Conservation (phyloP, 2,329 filamentous ascomycete species). For the Sarocladiaceae sp. region DNA sequence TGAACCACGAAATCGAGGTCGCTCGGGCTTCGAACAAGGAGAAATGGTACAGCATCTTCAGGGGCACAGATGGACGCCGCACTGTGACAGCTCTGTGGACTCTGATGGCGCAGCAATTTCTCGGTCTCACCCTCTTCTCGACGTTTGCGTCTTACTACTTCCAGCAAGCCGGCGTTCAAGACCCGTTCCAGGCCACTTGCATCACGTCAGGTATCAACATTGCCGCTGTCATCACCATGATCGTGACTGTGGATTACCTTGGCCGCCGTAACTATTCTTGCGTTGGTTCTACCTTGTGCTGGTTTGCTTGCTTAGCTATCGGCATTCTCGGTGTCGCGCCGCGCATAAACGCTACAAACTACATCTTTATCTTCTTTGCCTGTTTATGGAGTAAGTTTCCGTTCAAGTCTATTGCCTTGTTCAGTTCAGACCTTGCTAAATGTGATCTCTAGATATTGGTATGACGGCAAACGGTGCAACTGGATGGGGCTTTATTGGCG, state of each 20-base stretch:
- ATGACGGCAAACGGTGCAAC: conserved; percentile 19
- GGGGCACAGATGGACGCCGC: conserved; percentile 21
- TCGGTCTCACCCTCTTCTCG: conserved; percentile 31
- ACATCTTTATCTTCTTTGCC: conserved; percentile 17
- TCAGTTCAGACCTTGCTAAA: not conserved
- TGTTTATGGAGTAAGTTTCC: conserved; percentile 18
- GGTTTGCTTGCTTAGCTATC: conserved; percentile 13
- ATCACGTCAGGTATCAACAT: conserved; percentile 15
- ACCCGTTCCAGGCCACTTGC: conserved; percentile 15
- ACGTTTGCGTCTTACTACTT: conserved; percentile 33
- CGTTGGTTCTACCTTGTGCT: conserved; percentile 11
- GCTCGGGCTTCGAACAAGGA: not conserved
- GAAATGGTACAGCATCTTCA: conserved; percentile 22
- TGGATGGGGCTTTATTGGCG: conserved; percentile 23
- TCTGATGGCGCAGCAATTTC: conserved; percentile 32
- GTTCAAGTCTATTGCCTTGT: no score
- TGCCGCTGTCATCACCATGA: conserved; percentile 11
- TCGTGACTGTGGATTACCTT: conserved; percentile 13
- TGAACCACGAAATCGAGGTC: not conserved
- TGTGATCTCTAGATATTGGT: conserved; percentile 15
- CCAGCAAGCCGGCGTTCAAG: conserved; percentile 15
- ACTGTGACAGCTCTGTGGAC: conserved; percentile 30
- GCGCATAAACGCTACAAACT: conserved; percentile 11
- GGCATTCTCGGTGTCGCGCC: conserved; percentile 16
- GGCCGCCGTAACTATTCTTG: conserved; percentile 15